Evolutionary conservation across 345 rosid genomes (phyloP).

Genomic region (Reutealis trisperma): DNA sequence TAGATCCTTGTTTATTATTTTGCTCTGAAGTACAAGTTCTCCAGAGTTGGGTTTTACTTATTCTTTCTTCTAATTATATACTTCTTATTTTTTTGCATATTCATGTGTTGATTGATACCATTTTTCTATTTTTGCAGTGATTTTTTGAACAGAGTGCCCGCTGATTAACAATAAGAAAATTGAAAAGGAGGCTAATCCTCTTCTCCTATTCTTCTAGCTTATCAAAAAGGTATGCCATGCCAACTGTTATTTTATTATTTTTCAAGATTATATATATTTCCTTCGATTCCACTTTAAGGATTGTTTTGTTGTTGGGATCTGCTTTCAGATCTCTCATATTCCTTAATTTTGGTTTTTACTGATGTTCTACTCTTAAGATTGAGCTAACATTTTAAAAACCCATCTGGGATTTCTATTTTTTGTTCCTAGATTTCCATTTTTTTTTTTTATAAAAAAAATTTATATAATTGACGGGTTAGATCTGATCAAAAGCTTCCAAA

Average conservation of each 20-base stretch:
- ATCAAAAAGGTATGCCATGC: conserved; percentile 20
- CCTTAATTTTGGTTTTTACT: conserved; percentile 33
- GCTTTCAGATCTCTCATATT: conserved; percentile 34
- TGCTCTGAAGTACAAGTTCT: neutral
- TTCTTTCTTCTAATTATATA: neutral
- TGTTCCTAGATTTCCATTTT: conserved; percentile 1
- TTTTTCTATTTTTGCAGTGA: conserved; percentile 21
- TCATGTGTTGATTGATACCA: neutral
- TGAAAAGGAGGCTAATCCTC: neutral
- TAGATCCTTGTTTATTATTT: neutral
- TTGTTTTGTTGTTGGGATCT: conserved; percentile 39
- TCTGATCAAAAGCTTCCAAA: conserved; percentile 30
- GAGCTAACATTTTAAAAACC: conserved; percentile 13
- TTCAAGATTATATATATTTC: neutral
- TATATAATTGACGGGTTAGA: conserved; percentile 30
- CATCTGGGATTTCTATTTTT: conserved; percentile 12
- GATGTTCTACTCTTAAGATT: conserved; percentile 5
- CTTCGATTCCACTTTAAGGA: conserved; percentile 5
- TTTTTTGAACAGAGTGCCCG: conserved; percentile 16
- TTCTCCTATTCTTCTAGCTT: neutral
- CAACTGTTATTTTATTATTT: neutral
- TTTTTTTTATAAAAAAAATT: neutral
- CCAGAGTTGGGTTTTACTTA: neutral
- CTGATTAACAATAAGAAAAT: conserved; percentile 17
- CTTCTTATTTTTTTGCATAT: neutral